Base-by-base conservation (phyloP, 331 rosid genomes). In the Stylosanthes scabra region DNA sequence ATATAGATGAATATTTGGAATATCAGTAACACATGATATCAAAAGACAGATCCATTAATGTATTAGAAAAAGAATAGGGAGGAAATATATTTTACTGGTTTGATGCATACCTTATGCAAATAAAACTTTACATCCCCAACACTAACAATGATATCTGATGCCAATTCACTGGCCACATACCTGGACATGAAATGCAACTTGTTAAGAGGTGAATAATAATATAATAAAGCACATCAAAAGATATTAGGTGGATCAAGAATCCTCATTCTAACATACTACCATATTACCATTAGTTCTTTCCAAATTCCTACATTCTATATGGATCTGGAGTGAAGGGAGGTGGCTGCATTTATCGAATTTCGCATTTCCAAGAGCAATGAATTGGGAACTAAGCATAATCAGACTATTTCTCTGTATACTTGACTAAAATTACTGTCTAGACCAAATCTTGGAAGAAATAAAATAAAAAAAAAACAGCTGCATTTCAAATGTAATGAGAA, bases 121-220 rank as follows among this genome's bases (percentile, higher is more conserved):
- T 83, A 82, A 74, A 95, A 95, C 86, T 90, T 92, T 42, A 83
- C 84, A 78, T 88, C 93, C 56, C 87, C 98, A 40, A 92, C 78
- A 51, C 58, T 83, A 60, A 95, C 81, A 51, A 85, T 59, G 66
- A 95, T 82, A 61, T 95, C 99, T 13, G 97, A 78, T 57, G 88
- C 81, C 88, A 95, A 83, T 69, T 95, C 99, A 78, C 97, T 87
- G 11, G 88, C 85, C 61, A 92, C 96, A 79, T 86, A 95, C 84
- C 99, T 95, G 96, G 86, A 79, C 55, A 80, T 56, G 57, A 74
- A 63, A 71, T 41, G 31, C 45, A 57, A 41, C 16, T 62, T 39
- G 39, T 46, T 63, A 67, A 68, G 58, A 77, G 59, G 45, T 45
- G 59, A 12, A 61, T 9, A n/a, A 71, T 65, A 63, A 59, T 10